Base-by-base conservation (phyloP, 2,329 filamentous ascomycete genomes). In the Gnomoniopsis smithogilvyi region DNA sequence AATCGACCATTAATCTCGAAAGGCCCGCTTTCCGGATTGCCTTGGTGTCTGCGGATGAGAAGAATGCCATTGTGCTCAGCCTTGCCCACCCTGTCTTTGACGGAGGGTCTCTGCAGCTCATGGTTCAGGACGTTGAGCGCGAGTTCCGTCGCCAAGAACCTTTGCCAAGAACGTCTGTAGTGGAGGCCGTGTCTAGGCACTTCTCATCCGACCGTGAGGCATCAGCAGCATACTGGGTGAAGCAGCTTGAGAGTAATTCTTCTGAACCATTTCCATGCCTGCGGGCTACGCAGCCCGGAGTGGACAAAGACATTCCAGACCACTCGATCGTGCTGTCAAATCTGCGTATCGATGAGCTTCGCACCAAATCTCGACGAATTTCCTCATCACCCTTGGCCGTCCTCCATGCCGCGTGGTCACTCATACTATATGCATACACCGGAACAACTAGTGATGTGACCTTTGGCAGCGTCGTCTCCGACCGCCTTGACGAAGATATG, bases 361-460 rank as follows among this genome's bases (percentile, higher is more conserved):
- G n/a, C 41, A 19, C 7, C 12, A 43, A 43, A n/a, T 15, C 41
- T 8, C 8, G 41, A 7, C 41, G 19, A 19, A 12, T 43, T 7
- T 43, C 14, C 41, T 43, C 65, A 0, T 71, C 72, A 2, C 72
- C 72, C 2, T 62, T 73, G 30, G 67, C 72, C 0, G 65, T 73
- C 4, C 64, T 74, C 10, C 73, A 75, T 51, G 71, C 72, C 15
- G 67, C 72, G 21, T 75, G 72, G 72, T 66, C 67, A 2, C 65
- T 69, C 7, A 62, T 75, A n/a, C 56, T 75, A 1, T 54, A 67
- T 3, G 56, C 67, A 24, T 73, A 73, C 56, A 69, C 68, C 17
- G 71, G 70, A 26, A 66, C 67, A 11, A 70, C 71, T 7, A 67
- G 66, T 15, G 72, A 74, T 38, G 62, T 74, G 2, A 65, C 67